A percentile compares a stretch with the other conserved stretches of the same genome.
phyloP scores from a whole-genome alignment of 257 asterid species.

The Handroanthus guayacan region DNA sequence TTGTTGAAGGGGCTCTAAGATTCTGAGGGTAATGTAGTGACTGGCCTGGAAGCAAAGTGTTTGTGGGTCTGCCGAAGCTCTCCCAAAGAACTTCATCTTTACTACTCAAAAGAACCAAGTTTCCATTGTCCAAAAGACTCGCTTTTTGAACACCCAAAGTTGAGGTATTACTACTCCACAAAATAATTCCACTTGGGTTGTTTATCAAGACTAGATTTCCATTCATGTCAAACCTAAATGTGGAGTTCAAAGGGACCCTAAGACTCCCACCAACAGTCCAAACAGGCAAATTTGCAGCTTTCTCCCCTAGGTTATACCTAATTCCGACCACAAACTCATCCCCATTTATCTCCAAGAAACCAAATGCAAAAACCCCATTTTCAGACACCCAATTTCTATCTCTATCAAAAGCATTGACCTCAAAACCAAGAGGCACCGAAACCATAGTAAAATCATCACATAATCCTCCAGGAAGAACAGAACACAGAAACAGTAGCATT shows the following conservation, averaged over 20 bases:
- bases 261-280: constrained; percentile 75
- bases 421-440: constrained; percentile 67
- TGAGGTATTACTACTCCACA: constrained; percentile 74
- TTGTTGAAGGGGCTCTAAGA: constrained; percentile 62
- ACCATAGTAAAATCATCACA: constrained; percentile 51
- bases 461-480: constrained; percentile 40
- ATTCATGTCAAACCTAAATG: constrained; percentile 58
- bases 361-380: constrained; percentile 76
- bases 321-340: constrained; percentile 62
- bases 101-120: constrained; percentile 56
- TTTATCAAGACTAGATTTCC: constrained; percentile 62
- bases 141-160: constrained; percentile 61
- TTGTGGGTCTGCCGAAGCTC: constrained; percentile 63
- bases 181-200: constrained; percentile 47
- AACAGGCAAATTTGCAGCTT: constrained; percentile 58
- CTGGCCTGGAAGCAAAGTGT: constrained; percentile 68
- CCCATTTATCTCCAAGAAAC: constrained; percentile 63
- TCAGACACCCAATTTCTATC: constrained; percentile 59
- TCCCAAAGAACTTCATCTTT: constrained; percentile 62
- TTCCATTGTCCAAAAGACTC: constrained; percentile 64
- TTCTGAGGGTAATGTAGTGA: constrained; percentile 58
- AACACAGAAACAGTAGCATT: constrained; percentile 41
- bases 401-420: constrained; percentile 55
- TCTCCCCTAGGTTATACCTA: constrained; percentile 58
- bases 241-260: constrained; percentile 59